Evolutionary conservation across 805 yeast genomes (phyloP).

Genomic region (Suhomyces emberorum): DNA sequence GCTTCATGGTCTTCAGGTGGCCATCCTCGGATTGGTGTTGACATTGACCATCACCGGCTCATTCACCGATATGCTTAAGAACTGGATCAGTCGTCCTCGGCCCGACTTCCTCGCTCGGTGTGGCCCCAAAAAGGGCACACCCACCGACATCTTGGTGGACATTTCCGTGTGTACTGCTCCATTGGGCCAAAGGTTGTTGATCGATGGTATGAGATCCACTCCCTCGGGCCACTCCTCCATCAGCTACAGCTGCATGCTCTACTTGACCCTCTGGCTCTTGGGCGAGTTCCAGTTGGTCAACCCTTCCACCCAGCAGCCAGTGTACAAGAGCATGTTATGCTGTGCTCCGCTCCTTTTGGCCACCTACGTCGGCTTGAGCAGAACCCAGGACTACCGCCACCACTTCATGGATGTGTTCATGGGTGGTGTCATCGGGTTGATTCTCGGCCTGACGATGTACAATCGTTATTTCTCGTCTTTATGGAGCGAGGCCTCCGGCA

Average conservation of each 20-base stretch:
- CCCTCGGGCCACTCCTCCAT: constrained; percentile 42
- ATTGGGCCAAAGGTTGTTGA: constrained; percentile 22
- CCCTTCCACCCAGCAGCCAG: constrained; percentile 10
- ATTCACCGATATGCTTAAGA: constrained; percentile 35
- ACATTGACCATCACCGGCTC: constrained; percentile 30
- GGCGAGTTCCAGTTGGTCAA: constrained; percentile 23
- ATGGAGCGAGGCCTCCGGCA: constrained; percentile 7
- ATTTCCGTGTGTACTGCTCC: constrained; percentile 33
- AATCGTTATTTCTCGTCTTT: constrained; percentile 10
- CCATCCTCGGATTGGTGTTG: constrained; percentile 27
- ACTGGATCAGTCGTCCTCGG: constrained; percentile 30
- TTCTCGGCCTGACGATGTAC: constrained; percentile 14
- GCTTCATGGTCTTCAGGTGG: constrained; percentile 26
- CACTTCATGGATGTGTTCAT: constrained; percentile 30
- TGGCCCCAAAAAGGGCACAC: constrained; percentile 27
- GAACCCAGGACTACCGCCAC: constrained; percentile 37
- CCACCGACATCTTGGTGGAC: constrained; percentile 23
- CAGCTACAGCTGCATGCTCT: constrained; percentile 31
- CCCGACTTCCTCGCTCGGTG: constrained; percentile 35
- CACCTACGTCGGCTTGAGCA: constrained; percentile 27
- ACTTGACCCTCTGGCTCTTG: constrained; percentile 30
- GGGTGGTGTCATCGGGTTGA: constrained; percentile 27
- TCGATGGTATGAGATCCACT: constrained; percentile 40
- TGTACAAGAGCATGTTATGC: constrained; percentile 17
- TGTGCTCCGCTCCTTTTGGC: constrained; percentile 25